Base-by-base conservation (phyloP, 1,139 yeast species). In the Zhuliangozyma blackwelliae region DNA sequence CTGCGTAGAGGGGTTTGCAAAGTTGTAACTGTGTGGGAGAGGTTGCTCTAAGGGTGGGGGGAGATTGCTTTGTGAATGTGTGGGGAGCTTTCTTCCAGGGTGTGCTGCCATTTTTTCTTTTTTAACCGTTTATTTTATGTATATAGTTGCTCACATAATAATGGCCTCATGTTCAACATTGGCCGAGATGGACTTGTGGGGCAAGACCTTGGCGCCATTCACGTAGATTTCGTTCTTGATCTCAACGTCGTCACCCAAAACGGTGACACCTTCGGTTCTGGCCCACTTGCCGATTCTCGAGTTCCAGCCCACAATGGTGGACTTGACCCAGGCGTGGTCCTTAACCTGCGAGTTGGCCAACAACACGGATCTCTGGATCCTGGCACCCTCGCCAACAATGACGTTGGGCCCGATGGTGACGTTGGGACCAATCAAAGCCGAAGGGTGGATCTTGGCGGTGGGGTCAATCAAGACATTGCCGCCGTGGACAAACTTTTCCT, bases 271-370 rank as follows among this genome's bases (percentile, higher is more conserved):
- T 71, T 92, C 98, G 50, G 95, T 82, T 77, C 99, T 89, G 48
- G 97, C 96, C 99, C 99, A 92, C 68, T 82, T 82, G 64, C 99
- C 99, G 55, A 94, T 90, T 57, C 90, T 86, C 46, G 97, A 90
- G 77, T 89, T 85, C 99, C 99, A 94, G 55, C 99, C 99, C 51
- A 94, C 95, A 66, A 94, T 92, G 57, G 98, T 86, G 57, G 94
- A 85, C 72, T 92, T 90, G 57, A 94, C 95, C 84, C 94, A 87
- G 54, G 98, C 96, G 69, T 94, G 98, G 64, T 90, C 97, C 71
- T 87, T 88, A 61, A 94, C 87, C 59, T 77, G 78, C 41, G 97
- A 88, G 77, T 90, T 86, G 61, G 87, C 81, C 65, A 94, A 77
- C 51, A 92, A 80, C 40, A 94, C 97, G 36, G 96, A 85, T 72